Evolutionary conservation across 140 eudicot species (phyloP).

Genomic region (Ambrosia hybrid): DNA sequence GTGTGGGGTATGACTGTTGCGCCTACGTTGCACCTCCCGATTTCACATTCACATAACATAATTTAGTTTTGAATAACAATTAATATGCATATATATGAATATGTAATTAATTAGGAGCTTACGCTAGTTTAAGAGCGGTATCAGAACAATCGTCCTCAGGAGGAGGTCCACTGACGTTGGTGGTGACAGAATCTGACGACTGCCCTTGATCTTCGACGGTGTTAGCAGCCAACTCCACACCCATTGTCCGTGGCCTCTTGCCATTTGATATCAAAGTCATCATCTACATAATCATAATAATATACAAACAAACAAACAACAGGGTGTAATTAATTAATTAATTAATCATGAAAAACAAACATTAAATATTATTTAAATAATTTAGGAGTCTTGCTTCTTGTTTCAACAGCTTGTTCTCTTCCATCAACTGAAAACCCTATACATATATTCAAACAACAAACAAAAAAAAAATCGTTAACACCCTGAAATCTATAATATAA

Average conservation of each 20-base stretch:
- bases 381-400: conserved; percentile 35
- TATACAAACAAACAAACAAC: neutral
- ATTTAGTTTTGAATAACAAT: no score
- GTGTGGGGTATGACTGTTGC: no score
- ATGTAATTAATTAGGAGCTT: conserved; percentile 11
- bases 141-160: conserved; percentile 60
- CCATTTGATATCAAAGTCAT: conserved; percentile 34
- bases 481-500: no score
- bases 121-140: conserved; percentile 58
- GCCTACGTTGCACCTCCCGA: no score
- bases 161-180: conserved; percentile 54
- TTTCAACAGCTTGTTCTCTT: conserved; percentile 55
- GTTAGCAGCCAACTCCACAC: conserved; percentile 25
- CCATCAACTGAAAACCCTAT: conserved; percentile 41
- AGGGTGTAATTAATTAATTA: neutral
- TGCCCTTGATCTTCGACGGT: conserved; percentile 43
- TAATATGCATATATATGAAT: neutral
- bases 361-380: neutral
- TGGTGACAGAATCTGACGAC: conserved; percentile 47
- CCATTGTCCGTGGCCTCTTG: conserved; percentile 34
- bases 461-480: neutral
- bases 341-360: neutral
- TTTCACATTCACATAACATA: no score
- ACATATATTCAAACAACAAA: conserved; percentile 19
- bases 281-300: conserved; percentile 32